phyloP scores from a whole-genome alignment of 2,329 filamentous ascomycete species.

The Fusarium proliferatum region DNA sequence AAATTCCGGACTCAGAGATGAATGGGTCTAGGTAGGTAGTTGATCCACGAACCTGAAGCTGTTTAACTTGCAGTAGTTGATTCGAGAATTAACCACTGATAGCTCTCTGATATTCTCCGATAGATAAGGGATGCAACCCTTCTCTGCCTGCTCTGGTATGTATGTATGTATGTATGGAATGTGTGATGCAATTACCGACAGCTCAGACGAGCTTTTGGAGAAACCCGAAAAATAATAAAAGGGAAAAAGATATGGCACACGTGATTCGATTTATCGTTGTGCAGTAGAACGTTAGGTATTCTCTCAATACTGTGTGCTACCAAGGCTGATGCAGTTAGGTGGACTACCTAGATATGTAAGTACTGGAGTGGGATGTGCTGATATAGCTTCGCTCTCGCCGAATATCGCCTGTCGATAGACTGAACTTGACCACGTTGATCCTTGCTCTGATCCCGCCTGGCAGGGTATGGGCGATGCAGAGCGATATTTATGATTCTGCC shows the following conservation, averaged over 20 bases:
- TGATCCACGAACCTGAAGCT: not conserved
- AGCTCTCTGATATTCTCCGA: conserved; percentile 26
- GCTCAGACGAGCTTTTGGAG: not conserved
- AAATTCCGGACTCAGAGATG: conserved; percentile 18
- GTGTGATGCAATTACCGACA: conserved; percentile 20
- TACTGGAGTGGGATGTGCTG: conserved; percentile 6
- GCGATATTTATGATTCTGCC: not conserved
- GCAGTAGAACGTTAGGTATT: not conserved
- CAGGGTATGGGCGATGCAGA: not conserved
- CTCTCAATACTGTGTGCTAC: conserved; percentile 17
- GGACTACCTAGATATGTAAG: not conserved
- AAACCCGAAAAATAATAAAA: conserved; percentile 1
- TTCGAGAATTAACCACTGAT: not conserved
- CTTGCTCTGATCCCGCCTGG: conserved; percentile 25
- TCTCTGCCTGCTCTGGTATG: not conserved
- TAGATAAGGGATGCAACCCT: conserved; percentile 15
- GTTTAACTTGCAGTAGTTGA: not conserved
- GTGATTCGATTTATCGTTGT: conserved; percentile 17
- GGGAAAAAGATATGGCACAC: not conserved
- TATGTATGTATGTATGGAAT: not conserved
- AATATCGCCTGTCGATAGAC: conserved; percentile 22
- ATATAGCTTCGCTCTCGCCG: conserved; percentile 32
- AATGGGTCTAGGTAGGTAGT: not conserved
- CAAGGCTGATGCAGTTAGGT: conserved; percentile 3
- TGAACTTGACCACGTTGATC: conserved; percentile 19